Conservation (phyloP, 148 eudicot species). For the Heliosperma pusillum region DNA sequence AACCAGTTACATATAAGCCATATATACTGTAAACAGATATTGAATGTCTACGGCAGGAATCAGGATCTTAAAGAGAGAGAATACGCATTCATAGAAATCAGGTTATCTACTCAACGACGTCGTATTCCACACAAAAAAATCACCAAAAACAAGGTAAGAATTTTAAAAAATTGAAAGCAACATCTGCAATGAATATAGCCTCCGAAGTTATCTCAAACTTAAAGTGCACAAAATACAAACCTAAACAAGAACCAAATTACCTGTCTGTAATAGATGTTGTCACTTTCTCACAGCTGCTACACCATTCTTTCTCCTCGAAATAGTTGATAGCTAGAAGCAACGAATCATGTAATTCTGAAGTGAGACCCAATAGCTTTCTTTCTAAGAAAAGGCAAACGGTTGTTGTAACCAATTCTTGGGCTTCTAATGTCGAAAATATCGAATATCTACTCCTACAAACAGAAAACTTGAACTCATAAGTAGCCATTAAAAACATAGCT, state of each 20-base stretch:
- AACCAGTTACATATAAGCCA: not conserved
- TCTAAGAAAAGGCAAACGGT: slow-evolving; percentile 64
- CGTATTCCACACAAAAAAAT: not conserved
- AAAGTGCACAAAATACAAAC: not conserved
- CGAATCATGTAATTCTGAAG: slow-evolving; percentile 44
- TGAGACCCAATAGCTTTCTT: slow-evolving; percentile 59
- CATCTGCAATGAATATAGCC: not conserved
- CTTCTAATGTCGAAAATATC: slow-evolving; percentile 54
- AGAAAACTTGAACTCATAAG: not conserved
- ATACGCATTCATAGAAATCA: too few species aligned
- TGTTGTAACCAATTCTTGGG: slow-evolving; percentile 52
- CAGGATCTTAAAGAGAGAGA: not conserved
- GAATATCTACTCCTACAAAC: slow-evolving; percentile 48
- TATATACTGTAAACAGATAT: not conserved
- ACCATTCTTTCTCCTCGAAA: slow-evolving; percentile 68
- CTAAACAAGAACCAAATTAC: slow-evolving; percentile 31
- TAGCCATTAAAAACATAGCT: not conserved
- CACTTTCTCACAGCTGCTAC: slow-evolving; percentile 47
- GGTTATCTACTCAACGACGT: not conserved
- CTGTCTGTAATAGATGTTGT: slow-evolving; percentile 61
- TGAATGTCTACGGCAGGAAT: not conserved
- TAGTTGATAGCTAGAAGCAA: slow-evolving; percentile 51
- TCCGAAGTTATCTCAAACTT: not conserved
- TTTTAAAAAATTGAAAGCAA: not conserved
- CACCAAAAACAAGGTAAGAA: not conserved